These are phyloP conservation scores for Prunus persica DNA, from an alignment of 306 rosid species.

Conservation along the genomic window Prunus_persica_NCBIv2 NC_034014.1:3699501-3700000, in stretches of 20 bases:
- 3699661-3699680: too few species aligned
- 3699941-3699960: background rate
- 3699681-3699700: slow-evolving; percentile 8
- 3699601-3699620: slow-evolving; percentile 2
- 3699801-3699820: background rate
- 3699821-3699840: background rate
- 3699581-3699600: slow-evolving; percentile 2
- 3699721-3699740: background rate
- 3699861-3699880: background rate
- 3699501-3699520: slow-evolving; percentile 23
- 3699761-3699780: too few species aligned
- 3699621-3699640: background rate
- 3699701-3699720: background rate
- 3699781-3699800: background rate
- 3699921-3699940: background rate
- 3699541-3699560: slow-evolving; percentile 13
- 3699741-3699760: too few species aligned
- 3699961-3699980: background rate
- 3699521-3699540: slow-evolving; percentile 16
- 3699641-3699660: slow-evolving; percentile 9
- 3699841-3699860: background rate
- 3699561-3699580: background rate
- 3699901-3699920: too few species aligned
- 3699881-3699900: too few species aligned
- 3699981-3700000: background rate